phyloP scores from a whole-genome alignment of 257 asterid species.

The Mitragyna speciosa region DNA sequence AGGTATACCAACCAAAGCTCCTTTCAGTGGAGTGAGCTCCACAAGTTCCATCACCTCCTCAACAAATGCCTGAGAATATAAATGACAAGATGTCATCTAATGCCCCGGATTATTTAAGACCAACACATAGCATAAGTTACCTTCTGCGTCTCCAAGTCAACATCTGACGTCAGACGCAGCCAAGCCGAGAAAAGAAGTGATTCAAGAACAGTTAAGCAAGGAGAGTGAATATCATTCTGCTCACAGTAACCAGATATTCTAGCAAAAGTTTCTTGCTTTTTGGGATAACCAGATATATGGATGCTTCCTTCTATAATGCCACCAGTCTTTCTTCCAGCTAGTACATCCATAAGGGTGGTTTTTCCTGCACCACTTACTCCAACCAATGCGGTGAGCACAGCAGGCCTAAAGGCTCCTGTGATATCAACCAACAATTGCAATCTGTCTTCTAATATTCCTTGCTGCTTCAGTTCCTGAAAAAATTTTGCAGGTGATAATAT shows the following conservation, averaged over 20 bases:
- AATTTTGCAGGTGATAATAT: not conserved
- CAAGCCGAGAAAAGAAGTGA: slow-evolving; percentile 91
- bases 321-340: slow-evolving; percentile 95
- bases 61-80: slow-evolving; percentile 72
- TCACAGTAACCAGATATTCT: slow-evolving; percentile 97
- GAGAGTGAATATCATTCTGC: slow-evolving; percentile 91
- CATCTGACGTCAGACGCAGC: slow-evolving; percentile 75
- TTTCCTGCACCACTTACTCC: slow-evolving; percentile 98
- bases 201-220: slow-evolving; percentile 85
- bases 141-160: slow-evolving; percentile 81
- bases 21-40: slow-evolving; percentile 76
- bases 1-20: slow-evolving; percentile 90
- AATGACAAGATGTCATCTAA: slow-evolving; percentile 26
- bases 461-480: slow-evolving; percentile 87
- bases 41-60: slow-evolving; percentile 98
- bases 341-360: slow-evolving; percentile 97
- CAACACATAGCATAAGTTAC: slow-evolving; percentile 35
- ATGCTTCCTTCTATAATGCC: slow-evolving; percentile 83
- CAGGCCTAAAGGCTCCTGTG: slow-evolving; percentile 90
- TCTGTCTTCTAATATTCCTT: slow-evolving; percentile 75
- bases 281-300: slow-evolving; percentile 79
- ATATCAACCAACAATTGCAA: slow-evolving; percentile 70
- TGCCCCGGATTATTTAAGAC: slow-evolving; percentile 9
- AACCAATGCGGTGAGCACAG: slow-evolving; percentile 91
- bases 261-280: slow-evolving; percentile 91